Base-by-base conservation (phyloP, 2,329 filamentous ascomycete species). In the Fusarium sambucinum region DNA sequence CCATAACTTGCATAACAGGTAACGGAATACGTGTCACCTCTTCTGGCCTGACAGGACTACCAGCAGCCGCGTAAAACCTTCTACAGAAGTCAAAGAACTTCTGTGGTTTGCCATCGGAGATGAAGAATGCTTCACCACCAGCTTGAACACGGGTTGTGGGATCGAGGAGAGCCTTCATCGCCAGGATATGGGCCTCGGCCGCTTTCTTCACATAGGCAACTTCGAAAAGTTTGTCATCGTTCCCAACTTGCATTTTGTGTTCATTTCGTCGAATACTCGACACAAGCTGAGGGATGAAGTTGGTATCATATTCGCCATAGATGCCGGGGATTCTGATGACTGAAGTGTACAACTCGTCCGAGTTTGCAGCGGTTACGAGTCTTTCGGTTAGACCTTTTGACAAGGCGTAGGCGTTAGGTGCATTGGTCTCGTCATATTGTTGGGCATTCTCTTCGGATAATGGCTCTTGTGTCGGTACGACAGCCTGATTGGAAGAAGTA, bases 181-280 rank as follows among this genome's bases (percentile, higher is more conserved):
- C 44, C 2, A 60, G 21, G 0, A 60, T 30, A 8, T 61, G 55
- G 10, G 55, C 44, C 21, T 52, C 55, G 0, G 58, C 55, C 1
- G 58, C 58, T 3, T 60, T 60, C 3, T 29, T 32, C 3, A 59
- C 32, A 5, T 60, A 59, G 4, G 59, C 1, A 12, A 60, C 27
- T 16, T 60, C 58, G 5, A 38, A 59, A 0, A 33, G 1, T n/a
- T 60, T 60, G 0, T 6, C 10, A 4, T 60, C 21, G 0, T 33
- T 38, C 2, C 58, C 58, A 3, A 60, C 25, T 38, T 60, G 58
- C 37, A 60, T 60, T 4, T 44, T 59, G 1, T 59, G 44, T 10
- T 60, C 55, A 2, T 60, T 52, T 17, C 16, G 52, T 2, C 21
- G 4, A 6, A 59, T 44, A 4, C 55, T 60, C 3, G 23, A 19